Conservation (phyloP, 768 basidiomycete genomes). For the Cyclocybe cylindracea region DNA sequence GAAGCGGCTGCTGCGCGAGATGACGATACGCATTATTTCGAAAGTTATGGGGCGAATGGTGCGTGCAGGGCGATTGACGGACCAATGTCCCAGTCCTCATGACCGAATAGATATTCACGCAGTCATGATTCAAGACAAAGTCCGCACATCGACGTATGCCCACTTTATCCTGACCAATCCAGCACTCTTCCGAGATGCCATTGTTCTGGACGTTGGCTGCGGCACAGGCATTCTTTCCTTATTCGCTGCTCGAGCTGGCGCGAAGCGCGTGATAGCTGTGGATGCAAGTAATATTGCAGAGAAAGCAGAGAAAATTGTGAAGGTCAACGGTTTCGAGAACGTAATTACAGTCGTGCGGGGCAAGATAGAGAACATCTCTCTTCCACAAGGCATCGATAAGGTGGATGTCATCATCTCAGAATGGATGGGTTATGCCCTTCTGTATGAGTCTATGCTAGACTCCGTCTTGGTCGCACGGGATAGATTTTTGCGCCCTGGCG, state of each 20-base stretch:
- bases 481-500: conserved; percentile 73
- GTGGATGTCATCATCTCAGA: conserved; percentile 97
- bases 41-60: conserved; percentile 90
- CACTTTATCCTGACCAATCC: conserved; percentile 88
- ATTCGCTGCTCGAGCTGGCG: conserved; percentile 87
- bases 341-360: conserved; percentile 87
- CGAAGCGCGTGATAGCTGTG: conserved; percentile 87
- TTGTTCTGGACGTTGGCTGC: conserved; percentile 95
- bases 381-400: conserved; percentile 70
- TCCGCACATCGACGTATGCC: conserved; percentile 91
- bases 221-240: conserved; percentile 93
- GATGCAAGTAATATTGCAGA: conserved; percentile 86
- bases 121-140: conserved; percentile 95
- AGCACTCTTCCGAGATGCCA: conserved; percentile 74
- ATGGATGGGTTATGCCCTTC: conserved; percentile 94
- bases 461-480: conserved; percentile 90
- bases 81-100: not conserved
- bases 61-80: conserved; percentile 10
- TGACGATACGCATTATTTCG: conserved; percentile 93
- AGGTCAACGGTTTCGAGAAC: conserved; percentile 69
- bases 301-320: conserved; percentile 77
- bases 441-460: conserved; percentile 98
- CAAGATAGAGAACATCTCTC: conserved; percentile 84
- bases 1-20: conserved; percentile 49
- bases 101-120: conserved; percentile 80